These are phyloP conservation scores for Pestalotiopsis sp. DNA, from an alignment of 2,329 filamentous ascomycete genomes.

Conservation along the genomic window DNA sequence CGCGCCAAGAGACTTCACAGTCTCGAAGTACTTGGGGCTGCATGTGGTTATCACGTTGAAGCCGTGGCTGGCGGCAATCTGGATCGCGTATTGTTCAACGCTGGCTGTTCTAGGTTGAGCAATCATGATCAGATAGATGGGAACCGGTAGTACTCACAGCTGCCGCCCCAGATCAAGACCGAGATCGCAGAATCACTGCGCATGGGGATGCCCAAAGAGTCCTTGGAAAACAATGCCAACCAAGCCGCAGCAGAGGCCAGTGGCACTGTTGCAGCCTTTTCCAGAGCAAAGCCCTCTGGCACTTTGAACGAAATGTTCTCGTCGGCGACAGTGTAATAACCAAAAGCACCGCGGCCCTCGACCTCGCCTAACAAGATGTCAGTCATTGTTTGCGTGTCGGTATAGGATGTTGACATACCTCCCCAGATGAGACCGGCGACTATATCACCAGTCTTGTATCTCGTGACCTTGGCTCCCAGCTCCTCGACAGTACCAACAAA, in stretches of 20 bases:
- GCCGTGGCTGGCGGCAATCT: neutral
- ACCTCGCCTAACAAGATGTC: neutral
- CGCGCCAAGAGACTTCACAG: neutral
- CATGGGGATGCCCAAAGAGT: neutral
- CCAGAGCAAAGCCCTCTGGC: neutral
- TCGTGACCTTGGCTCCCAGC: neutral
- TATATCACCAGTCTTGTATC: neutral
- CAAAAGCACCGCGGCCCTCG: neutral
- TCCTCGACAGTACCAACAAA: neutral
- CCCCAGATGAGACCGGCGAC: neutral
- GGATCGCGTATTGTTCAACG: neutral
- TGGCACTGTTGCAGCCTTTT: neutral
- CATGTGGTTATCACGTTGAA: constrained; percentile 1
- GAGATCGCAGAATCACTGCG: no score
- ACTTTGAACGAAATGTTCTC: neutral
- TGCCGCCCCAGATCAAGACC: neutral
- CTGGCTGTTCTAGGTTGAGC: neutral
- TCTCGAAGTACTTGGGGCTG: neutral
- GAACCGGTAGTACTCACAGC: neutral
- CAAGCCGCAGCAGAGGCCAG: neutral
- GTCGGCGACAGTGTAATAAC: neutral
- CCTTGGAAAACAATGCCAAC: neutral
- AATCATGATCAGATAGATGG: neutral
- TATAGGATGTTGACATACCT: neutral
- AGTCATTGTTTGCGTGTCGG: neutral